These are phyloP conservation scores for Prototheca wickerhamii DNA, from an alignment of 163 green algal genomes.

Conservation along the genomic window DNA sequence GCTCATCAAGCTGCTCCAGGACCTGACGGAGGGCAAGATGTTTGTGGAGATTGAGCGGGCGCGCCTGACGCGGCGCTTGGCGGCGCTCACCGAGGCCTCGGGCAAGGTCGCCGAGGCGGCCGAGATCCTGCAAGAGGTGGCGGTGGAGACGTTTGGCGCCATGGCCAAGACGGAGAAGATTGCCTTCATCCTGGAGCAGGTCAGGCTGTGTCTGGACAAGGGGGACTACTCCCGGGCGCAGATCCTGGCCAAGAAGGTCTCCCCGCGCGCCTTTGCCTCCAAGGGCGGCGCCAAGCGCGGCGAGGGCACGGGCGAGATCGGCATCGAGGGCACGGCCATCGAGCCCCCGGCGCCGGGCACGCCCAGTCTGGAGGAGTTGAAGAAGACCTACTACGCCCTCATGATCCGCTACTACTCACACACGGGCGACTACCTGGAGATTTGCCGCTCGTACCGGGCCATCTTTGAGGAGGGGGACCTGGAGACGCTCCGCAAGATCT, in stretches of 20 bases:
- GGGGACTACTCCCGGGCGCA: constrained; percentile 86
- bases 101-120: constrained; percentile 84
- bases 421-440: constrained; percentile 85
- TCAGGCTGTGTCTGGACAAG: constrained; percentile 86
- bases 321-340: constrained; percentile 87
- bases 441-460: constrained; percentile 57
- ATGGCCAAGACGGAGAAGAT: constrained; percentile 99
- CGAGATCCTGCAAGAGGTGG: constrained; percentile 93
- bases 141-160: constrained; percentile 97
- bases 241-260: constrained; percentile 94
- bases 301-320: constrained; percentile 71
- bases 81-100: constrained; percentile 78
- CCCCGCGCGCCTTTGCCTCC: constrained; percentile 60
- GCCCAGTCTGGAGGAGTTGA: constrained; percentile 77
- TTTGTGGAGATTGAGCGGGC: constrained; percentile 98
- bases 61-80: constrained; percentile 76
- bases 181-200: constrained; percentile 96
- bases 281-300: constrained; percentile 40
- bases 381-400: constrained; percentile 87
- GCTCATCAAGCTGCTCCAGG: constrained; percentile 90
- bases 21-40: constrained; percentile 88
- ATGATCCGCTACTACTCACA: constrained; percentile 82
- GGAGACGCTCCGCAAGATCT: constrained; percentile 71
- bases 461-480: constrained; percentile 65
- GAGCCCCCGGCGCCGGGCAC: constrained; percentile 74